These are phyloP conservation scores for Oryza meridionalis DNA, from an alignment of 176 grass and related monocot genomes.

Conservation along the genomic window DNA sequence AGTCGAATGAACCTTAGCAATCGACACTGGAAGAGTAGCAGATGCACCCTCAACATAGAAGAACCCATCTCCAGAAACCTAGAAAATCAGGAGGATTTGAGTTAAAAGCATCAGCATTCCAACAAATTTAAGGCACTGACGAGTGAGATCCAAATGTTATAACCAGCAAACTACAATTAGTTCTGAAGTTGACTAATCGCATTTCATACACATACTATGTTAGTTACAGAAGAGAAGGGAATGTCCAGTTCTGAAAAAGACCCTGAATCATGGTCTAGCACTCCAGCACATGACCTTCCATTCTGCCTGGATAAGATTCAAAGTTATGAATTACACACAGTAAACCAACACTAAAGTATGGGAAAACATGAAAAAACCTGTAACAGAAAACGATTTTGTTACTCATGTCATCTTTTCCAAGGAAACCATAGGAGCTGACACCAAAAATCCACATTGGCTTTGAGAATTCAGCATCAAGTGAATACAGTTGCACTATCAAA, in stretches of 20 bases:
- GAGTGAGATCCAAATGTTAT: not conserved
- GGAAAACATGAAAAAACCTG: constrained; percentile 58
- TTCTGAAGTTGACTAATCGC: constrained; percentile 5
- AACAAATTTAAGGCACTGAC: constrained; percentile 7
- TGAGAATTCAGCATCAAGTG: constrained; percentile 87
- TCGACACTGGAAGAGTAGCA: constrained; percentile 70
- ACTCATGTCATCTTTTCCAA: constrained; percentile 41
- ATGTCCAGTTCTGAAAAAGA: constrained; percentile 67
- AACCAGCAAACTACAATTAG: not conserved
- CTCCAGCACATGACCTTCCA: constrained; percentile 74
- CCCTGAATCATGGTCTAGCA: constrained; percentile 55
- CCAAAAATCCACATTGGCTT: constrained; percentile 89
- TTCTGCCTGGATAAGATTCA: constrained; percentile 66
- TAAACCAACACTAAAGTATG: not conserved
- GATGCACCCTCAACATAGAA: constrained; percentile 90
- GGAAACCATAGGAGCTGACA: constrained; percentile 88
- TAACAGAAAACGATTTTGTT: constrained; percentile 77
- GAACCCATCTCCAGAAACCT: constrained; percentile 62
- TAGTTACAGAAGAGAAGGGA: constrained; percentile 74
- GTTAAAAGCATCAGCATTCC: constrained; percentile 10
- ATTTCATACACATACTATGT: constrained; percentile 63
- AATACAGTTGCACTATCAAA: constrained; percentile 59
- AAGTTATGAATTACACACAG: constrained; percentile 33
- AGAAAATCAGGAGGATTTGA: constrained; percentile 28
- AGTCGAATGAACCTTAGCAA: constrained; percentile 73